Percentiles rank a stretch among this genome's conserved stretches.
Conservation (phyloP, 2,329 filamentous ascomycete species). For the Biscogniauxia marginata region DNA sequence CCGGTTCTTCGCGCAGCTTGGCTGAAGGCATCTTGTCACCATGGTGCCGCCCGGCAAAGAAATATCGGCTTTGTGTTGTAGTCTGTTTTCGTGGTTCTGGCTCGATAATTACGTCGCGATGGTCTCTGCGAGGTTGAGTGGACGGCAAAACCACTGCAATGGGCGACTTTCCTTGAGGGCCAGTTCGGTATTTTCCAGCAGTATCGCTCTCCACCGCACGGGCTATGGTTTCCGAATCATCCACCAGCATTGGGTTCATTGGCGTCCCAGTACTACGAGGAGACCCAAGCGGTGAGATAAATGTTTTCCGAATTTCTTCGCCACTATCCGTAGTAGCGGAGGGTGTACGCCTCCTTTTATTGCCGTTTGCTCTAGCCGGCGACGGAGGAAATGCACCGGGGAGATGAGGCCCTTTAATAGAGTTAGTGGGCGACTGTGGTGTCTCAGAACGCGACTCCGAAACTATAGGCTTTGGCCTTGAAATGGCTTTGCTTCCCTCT, state of each 20-base stretch:
- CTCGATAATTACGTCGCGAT: background rate
- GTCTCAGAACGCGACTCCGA: background rate
- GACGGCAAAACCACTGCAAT: conserved; percentile 1
- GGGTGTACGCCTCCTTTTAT: background rate
- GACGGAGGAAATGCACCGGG: conserved; percentile 16
- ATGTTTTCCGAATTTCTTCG: conserved; percentile 5
- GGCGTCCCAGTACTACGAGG: conserved; percentile 17
- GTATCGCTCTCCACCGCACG: background rate
- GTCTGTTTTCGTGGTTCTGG: conserved; percentile 1
- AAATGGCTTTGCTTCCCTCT: background rate
- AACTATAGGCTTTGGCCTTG: background rate
- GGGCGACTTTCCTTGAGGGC: background rate
- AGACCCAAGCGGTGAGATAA: conserved; percentile 19
- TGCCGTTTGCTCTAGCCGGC: conserved; percentile 5
- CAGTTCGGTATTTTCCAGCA: background rate
- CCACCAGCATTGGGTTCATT: conserved; percentile 21
- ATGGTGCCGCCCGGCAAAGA: conserved; percentile 14
- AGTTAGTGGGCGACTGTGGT: conserved; percentile 1
- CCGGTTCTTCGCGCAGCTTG: conserved; percentile 10
- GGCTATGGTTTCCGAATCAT: conserved; percentile 12
- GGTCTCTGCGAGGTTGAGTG: background rate
- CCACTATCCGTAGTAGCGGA: conserved; percentile 4
- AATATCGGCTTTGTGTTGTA: conserved; percentile 9
- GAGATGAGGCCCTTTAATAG: conserved; percentile 5
- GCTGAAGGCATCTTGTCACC: conserved; percentile 15